Evolutionary conservation across 345 rosid genomes (phyloP).

Genomic region (Trapa bicornis): DNA sequence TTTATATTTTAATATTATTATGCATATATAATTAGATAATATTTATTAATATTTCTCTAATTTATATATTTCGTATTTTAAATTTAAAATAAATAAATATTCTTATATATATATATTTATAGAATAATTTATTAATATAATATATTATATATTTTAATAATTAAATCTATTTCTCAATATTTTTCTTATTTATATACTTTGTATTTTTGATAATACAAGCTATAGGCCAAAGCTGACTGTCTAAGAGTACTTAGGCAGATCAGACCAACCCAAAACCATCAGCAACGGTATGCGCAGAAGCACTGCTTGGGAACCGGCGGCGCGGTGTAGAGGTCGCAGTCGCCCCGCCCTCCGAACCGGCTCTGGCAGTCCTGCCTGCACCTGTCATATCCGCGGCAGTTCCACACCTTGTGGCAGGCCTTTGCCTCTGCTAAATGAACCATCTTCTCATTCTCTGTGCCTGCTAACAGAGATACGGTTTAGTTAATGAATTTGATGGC

Average conservation of each 20-base stretch:
- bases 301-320: slow-evolving; percentile 27
- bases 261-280: not conserved
- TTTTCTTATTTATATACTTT: no score
- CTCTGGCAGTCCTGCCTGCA: slow-evolving; percentile 26
- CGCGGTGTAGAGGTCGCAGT: slow-evolving; percentile 19
- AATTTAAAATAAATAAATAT: no score
- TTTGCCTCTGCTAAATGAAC: slow-evolving; percentile 14
- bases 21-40: no score
- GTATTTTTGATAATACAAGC: not conserved
- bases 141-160: no score
- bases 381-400: slow-evolving; percentile 18
- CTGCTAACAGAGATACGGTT: not conserved
- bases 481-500: no score
- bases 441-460: not conserved
- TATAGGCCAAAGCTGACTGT: not conserved
- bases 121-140: no score
- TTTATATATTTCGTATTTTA: no score
- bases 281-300: slow-evolving; percentile 25
- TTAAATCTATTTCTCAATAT: no score
- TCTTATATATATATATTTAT: no score
- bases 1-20: no score
- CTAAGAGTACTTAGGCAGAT: no score
- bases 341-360: slow-evolving; percentile 19
- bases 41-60: no score
- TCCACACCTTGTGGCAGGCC: slow-evolving; percentile 27